Percentiles rank a stretch among this genome's conserved stretches.
Evolutionary conservation across 768 basidiomycete species (phyloP).

Genomic region (Lactarius vividus): DNA sequence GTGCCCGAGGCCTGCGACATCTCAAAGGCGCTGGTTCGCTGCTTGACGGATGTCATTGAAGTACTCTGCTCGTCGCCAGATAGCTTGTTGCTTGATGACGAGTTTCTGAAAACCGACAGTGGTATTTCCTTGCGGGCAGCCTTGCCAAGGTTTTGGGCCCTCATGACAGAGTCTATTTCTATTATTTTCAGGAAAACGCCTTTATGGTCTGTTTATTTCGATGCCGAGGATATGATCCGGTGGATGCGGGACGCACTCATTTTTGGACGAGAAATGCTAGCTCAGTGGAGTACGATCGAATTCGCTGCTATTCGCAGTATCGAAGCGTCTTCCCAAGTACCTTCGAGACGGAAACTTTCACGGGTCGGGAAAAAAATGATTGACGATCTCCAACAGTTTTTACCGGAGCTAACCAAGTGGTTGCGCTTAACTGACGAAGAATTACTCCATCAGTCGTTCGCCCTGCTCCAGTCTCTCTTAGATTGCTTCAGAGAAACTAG

Average conservation of each 20-base stretch:
- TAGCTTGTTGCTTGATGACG: conserved; percentile 60
- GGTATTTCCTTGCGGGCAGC: conserved; percentile 47
- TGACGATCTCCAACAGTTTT: conserved; percentile 68
- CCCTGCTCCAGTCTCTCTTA: conserved; percentile 76
- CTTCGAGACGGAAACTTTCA: conserved; percentile 46
- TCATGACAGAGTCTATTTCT: conserved; percentile 76
- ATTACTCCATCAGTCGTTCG: conserved; percentile 83
- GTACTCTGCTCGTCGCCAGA: conserved; percentile 72
- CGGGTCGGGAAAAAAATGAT: conserved; percentile 71
- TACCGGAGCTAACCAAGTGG: conserved; percentile 82
- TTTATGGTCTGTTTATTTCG: conserved; percentile 77
- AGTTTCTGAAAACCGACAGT: conserved; percentile 49
- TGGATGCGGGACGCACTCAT: conserved; percentile 99
- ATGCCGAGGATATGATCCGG: conserved; percentile 79
- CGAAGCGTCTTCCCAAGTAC: conserved; percentile 30
- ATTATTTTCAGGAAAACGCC: conserved; percentile 85
- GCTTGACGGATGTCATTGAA: conserved; percentile 90
- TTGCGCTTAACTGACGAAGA: conserved; percentile 91
- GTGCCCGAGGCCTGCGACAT: conserved; percentile 85
- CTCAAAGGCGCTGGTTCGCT: conserved; percentile 88
- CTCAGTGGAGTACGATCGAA: conserved; percentile 78
- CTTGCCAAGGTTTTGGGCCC: conserved; percentile 73
- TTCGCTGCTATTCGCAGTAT: conserved; percentile 48
- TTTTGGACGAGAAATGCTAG: conserved; percentile 83
- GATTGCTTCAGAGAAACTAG: conserved; percentile 67